A percentile compares a stretch with the other conserved stretches of the same genome.
These are phyloP conservation scores for Penicillium paxilli DNA, from an alignment of 495 filamentous ascomycete genomes.

Conservation along the genomic window DNA sequence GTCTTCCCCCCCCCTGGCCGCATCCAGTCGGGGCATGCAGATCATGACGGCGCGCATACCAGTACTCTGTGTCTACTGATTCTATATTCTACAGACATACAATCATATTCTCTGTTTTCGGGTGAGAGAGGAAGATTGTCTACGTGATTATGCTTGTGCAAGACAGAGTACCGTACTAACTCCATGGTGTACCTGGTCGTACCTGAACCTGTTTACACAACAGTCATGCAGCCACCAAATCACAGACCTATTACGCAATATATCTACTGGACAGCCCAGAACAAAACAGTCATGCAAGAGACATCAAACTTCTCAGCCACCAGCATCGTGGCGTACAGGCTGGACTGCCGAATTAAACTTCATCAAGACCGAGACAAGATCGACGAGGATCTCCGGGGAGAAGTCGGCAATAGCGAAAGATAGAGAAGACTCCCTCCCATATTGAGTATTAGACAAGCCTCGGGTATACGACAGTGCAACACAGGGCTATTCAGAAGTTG, in stretches of 20 bases:
- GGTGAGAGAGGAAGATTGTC: too few relatives aligned
- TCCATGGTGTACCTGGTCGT: too few relatives aligned
- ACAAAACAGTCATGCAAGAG: neutral
- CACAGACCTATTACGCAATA: neutral
- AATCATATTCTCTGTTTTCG: too few relatives aligned
- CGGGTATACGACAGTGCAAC: too few relatives aligned
- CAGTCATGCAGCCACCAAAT: neutral
- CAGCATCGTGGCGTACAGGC: slow-evolving; percentile 9
- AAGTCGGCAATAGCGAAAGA: neutral
- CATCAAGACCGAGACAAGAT: slow-evolving; percentile 28
- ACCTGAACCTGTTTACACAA: neutral
- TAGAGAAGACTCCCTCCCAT: neutral
- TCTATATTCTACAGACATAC: neutral
- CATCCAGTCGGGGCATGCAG: slow-evolving; percentile 30
- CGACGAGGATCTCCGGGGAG: slow-evolving; percentile 8
- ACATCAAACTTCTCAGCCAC: neutral
- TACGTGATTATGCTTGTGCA: too few relatives aligned
- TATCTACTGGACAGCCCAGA: neutral
- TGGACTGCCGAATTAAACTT: slow-evolving; percentile 21
- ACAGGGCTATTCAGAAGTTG: too few relatives aligned
- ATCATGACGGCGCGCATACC: slow-evolving; percentile 27
- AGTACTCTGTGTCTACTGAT: neutral
- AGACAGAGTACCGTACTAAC: too few relatives aligned
- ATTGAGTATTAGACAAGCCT: neutral
- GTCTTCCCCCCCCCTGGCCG: slow-evolving; percentile 19